These are phyloP conservation scores for Brasilioporus rufonigricans DNA, from an alignment of 768 basidiomycete species.

Conservation along the genomic window DNA sequence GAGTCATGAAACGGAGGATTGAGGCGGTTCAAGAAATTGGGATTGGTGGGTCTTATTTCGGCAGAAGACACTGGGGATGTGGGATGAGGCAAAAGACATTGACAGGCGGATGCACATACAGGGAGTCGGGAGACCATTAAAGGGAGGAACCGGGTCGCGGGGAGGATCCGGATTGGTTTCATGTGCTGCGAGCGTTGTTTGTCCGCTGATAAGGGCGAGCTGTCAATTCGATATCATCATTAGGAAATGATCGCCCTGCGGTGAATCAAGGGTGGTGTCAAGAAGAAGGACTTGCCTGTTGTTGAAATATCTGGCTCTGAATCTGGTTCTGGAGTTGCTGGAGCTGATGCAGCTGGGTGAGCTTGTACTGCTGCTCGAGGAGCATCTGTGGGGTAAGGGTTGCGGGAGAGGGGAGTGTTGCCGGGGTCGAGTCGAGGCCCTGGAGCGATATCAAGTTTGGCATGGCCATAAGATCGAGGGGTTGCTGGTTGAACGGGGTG, in stretches of 20 bases:
- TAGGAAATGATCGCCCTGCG: conserved; percentile 2
- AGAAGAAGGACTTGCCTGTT: conserved; percentile 58
- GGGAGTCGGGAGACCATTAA: conserved; percentile 65
- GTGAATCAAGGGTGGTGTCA: conserved; percentile 1
- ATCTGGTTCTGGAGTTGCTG: conserved; percentile 82
- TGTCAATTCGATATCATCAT: conserved; percentile 27
- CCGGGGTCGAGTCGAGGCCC: conserved; percentile 32
- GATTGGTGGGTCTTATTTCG: conserved; percentile 59
- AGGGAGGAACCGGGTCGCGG: conserved; percentile 35
- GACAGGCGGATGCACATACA: conserved; percentile 39
- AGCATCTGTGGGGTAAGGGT: conserved; percentile 47
- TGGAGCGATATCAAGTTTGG: conserved; percentile 53
- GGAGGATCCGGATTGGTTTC: conserved; percentile 35
- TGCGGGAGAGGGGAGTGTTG: conserved; percentile 18
- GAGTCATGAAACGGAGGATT: conserved; percentile 43
- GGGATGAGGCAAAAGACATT: conserved; percentile 11
- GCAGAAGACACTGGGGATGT: conserved; percentile 58
- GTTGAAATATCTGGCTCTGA: conserved; percentile 85
- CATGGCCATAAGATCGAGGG: conserved; percentile 46
- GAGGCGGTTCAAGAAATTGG: conserved; percentile 64
- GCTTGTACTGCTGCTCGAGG: conserved; percentile 74
- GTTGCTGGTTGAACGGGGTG: conserved; percentile 26
- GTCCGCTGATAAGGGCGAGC: conserved; percentile 68
- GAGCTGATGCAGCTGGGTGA: conserved; percentile 73
- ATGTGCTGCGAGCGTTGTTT: conserved; percentile 34